Base-by-base conservation (phyloP, 2,329 filamentous ascomycete genomes). In the Xylariaceae sp. region DNA sequence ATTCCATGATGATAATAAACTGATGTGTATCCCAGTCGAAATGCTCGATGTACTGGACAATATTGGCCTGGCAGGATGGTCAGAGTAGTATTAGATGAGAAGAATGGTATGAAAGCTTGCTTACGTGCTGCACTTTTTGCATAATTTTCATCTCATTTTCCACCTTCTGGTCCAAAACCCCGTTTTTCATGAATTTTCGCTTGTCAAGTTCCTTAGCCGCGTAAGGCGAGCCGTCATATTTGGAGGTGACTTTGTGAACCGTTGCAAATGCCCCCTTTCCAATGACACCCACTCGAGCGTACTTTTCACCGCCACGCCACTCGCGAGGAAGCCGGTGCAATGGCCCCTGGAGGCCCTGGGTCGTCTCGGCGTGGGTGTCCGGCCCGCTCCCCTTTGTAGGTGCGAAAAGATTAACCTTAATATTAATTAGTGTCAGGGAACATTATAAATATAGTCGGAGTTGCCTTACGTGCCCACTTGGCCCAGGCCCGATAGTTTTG, bases 111-210 rank as follows among this genome's bases (percentile, higher is more conserved):
- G 36, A 11, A 47, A 40, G 13, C n/a, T 13, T 13, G 6, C 88
- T 80, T 76, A 92, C 89, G 76, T 99, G 94, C 48, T 86, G 79
- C 45, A 97, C 82, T 48, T 80, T 82, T 65, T 88, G 85, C 91
- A 99, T 97, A 64, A 99, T 97, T 61, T 85, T 89, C 87, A 99
- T 93, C 74, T 99, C 94, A 64, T 95, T 97, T 68, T 97, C 91
- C 11, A 97, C 88, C 71, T 95, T 96, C 61, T 92, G 87, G 65
- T 96, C 92, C 18, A 96, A 73, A 16, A 92, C 80, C 2, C 92
- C 92, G 64, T 96, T 94, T 75, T 96, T 96, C 77, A 96, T 90
- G 68, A 97, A 96, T 15, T 87, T 86, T 46, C 89, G 85, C 75
- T 97, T 97, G 72, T 97, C 92, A 3, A 99, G 83, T 72, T 97